Evolutionary conservation across 164 flowering plant genomes (phyloP).

Genomic region (Macadamia tetraphylla): DNA sequence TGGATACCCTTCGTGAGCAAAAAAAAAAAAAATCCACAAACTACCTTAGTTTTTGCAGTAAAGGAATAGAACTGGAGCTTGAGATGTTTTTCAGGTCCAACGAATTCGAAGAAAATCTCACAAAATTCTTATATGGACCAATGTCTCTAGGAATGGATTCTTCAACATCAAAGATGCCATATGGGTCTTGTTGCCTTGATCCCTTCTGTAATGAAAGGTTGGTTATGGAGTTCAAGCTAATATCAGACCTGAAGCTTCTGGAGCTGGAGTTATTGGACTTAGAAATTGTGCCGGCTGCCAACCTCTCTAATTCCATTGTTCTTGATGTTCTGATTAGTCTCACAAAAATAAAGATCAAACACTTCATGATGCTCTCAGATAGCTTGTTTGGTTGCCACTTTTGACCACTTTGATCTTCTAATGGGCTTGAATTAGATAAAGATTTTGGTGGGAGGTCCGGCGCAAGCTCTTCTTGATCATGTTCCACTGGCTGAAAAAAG

Average conservation of each 20-base stretch:
- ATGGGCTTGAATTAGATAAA: constrained; percentile 23
- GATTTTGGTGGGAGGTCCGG: constrained; percentile 34
- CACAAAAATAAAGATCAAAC: constrained; percentile 67
- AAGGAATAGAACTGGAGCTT: constrained; percentile 50
- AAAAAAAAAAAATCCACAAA: neutral
- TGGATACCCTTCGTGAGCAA: too few relatives aligned
- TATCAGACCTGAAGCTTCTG: constrained; percentile 64
- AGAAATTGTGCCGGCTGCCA: constrained; percentile 30
- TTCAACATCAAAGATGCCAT: constrained; percentile 66
- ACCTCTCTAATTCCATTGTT: constrained; percentile 64
- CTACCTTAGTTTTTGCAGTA: constrained; percentile 70
- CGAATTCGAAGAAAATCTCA: constrained; percentile 61
- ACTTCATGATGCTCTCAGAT: constrained; percentile 85
- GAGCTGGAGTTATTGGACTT: constrained; percentile 43
- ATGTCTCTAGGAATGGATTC: constrained; percentile 84
- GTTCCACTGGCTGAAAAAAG: constrained; percentile 35
- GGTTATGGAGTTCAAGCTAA: constrained; percentile 25
- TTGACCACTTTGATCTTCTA: constrained; percentile 29
- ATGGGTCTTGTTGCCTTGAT: constrained; percentile 81
- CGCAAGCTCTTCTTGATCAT: constrained; percentile 18
- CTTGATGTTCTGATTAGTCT: constrained; percentile 76
- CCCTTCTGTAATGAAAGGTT: constrained; percentile 44
- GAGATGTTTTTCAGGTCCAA: constrained; percentile 70
- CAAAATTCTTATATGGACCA: constrained; percentile 94
- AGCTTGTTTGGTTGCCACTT: constrained; percentile 78